Evolutionary conservation across 306 rosid genomes (phyloP).

Genomic region (Quercus dentata): DNA sequence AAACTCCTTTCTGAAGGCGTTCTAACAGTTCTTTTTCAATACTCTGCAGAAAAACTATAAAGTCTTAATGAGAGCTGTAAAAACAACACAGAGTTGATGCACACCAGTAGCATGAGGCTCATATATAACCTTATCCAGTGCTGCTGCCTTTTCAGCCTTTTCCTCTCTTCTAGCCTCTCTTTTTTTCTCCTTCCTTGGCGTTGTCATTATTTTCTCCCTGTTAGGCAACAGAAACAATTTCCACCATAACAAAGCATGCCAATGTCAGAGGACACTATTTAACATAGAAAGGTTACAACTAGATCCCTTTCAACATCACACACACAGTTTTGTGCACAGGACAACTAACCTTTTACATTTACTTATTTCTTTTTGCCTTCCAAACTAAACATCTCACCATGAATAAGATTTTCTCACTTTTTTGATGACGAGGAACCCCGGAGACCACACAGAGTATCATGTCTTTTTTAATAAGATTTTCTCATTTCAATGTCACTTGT

Average conservation of each 20-base stretch:
- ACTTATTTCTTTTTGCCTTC: background rate
- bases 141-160: conserved; percentile 79
- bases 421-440: too few species aligned
- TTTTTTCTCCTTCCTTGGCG: conserved; percentile 79
- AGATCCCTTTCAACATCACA: background rate
- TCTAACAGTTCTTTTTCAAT: conserved; percentile 73
- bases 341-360: background rate
- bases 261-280: background rate
- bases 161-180: conserved; percentile 88
- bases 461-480: too few species aligned
- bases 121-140: conserved; percentile 60
- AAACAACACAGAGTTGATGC: background rate
- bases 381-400: background rate
- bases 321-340: background rate
- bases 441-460: too few species aligned
- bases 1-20: conserved; percentile 62
- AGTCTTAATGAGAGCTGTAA: conserved; percentile 13
- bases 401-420: background rate
- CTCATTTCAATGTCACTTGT: background rate
- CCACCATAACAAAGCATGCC: background rate
- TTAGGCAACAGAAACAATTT: conserved; percentile 5
- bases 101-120: conserved; percentile 7
- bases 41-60: conserved; percentile 41
- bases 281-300: background rate
- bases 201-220: conserved; percentile 87